Conservation (phyloP, 371 early-diverging fungal genomes). For the Lichtheimia ornata region DNA sequence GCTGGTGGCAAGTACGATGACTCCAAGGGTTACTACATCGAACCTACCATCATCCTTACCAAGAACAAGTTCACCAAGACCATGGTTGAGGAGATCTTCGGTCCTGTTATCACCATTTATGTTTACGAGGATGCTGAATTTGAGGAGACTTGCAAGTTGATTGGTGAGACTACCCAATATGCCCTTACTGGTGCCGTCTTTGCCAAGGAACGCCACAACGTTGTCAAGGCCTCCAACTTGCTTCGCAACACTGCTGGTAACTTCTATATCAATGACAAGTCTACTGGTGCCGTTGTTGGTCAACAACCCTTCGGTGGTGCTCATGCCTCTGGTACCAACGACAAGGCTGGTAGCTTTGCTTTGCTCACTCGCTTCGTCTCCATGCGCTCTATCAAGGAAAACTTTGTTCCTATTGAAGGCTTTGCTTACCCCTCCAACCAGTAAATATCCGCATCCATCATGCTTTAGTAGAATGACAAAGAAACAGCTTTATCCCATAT, state of each 20-base stretch:
- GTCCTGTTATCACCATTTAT: conserved; percentile 93
- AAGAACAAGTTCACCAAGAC: conserved; percentile 85
- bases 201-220: conserved; percentile 84
- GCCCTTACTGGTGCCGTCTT: conserved; percentile 92
- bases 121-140: conserved; percentile 88
- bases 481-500: too few relatives aligned
- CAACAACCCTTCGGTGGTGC: conserved; percentile 98
- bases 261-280: conserved; percentile 99
- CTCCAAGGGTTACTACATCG: conserved; percentile 86
- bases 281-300: conserved; percentile 97
- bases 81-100: conserved; percentile 95
- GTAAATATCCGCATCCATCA: conserved; percentile 6
- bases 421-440: conserved; percentile 88
- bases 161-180: conserved; percentile 83
- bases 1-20: conserved; percentile 86
- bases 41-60: conserved; percentile 92
- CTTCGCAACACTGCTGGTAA: conserved; percentile 94
- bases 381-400: conserved; percentile 96
- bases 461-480: neutral
- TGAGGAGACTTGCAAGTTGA: conserved; percentile 71
- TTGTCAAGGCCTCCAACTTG: conserved; percentile 71
- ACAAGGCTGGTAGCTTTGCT: conserved; percentile 90
- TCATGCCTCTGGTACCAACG: conserved; percentile 95
- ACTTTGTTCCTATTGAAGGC: conserved; percentile 80
- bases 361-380: conserved; percentile 83